Conservation (phyloP, 1,284 basidiomycete genomes). For the Kwoniella shivajii region DNA sequence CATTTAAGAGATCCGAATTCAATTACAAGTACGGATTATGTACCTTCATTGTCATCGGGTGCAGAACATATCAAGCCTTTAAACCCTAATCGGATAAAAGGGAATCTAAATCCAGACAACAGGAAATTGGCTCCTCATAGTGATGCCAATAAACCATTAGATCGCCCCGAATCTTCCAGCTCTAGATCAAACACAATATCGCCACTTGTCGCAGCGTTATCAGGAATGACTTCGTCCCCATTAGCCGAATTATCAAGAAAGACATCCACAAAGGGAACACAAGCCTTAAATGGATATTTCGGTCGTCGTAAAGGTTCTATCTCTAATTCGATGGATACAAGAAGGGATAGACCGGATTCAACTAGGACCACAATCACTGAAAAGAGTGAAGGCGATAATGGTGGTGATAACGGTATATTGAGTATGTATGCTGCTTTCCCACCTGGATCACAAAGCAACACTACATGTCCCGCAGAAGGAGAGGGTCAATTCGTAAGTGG, state of each 20-base stretch:
- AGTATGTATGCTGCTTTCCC: slow-evolving; percentile 11
- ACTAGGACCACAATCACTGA: background rate
- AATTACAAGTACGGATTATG: background rate
- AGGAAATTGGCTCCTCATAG: too few species aligned
- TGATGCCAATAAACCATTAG: too few species aligned
- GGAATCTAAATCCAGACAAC: background rate
- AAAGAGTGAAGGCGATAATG: background rate
- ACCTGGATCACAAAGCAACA: background rate
- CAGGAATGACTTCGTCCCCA: slow-evolving; percentile 14
- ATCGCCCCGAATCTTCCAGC: background rate
- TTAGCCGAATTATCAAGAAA: slow-evolving; percentile 7
- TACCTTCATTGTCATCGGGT: background rate
- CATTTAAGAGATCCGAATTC: background rate
- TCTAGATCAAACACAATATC: background rate
- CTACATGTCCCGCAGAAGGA: background rate
- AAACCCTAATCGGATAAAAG: background rate
- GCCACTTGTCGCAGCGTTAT: slow-evolving; percentile 15
- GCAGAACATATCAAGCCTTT: background rate
- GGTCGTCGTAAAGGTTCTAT: background rate
- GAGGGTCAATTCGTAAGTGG: background rate
- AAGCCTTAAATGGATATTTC: background rate
- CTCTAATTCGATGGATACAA: background rate
- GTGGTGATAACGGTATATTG: slow-evolving; percentile 1
- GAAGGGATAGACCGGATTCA: background rate
- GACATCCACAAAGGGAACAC: background rate